Evolutionary conservation across 768 basidiomycete species (phyloP).

Genomic region (Amanita exitialis): DNA sequence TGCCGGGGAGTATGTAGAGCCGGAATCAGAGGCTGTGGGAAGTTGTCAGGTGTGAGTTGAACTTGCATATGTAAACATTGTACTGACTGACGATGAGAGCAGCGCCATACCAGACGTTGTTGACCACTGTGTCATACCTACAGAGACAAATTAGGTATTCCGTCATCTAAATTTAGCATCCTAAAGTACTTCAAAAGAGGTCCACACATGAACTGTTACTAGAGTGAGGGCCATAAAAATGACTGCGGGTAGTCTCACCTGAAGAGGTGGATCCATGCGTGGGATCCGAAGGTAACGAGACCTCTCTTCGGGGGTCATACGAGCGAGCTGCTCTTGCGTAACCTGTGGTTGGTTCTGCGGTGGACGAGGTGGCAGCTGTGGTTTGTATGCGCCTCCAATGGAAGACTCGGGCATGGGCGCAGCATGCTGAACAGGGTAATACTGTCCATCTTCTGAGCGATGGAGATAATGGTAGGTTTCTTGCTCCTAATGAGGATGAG

Average conservation of each 20-base stretch:
- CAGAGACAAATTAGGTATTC: slow-evolving; percentile 1
- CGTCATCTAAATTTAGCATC: not conserved
- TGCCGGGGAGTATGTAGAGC: slow-evolving; percentile 68
- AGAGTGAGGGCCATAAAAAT: not conserved
- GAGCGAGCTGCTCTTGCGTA: slow-evolving; percentile 25
- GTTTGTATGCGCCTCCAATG: slow-evolving; percentile 44
- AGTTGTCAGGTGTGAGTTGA: not conserved
- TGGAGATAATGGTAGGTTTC: slow-evolving; percentile 18
- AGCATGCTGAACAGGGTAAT: slow-evolving; percentile 45
- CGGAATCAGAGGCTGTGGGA: slow-evolving; percentile 58
- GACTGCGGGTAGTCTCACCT: slow-evolving; percentile 23
- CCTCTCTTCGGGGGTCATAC: slow-evolving; percentile 53
- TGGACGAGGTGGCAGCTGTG: slow-evolving; percentile 30
- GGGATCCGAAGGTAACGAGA: slow-evolving; percentile 47
- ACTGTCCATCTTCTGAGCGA: slow-evolving; percentile 33
- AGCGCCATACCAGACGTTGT: slow-evolving; percentile 80
- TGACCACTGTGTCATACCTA: slow-evolving; percentile 82
- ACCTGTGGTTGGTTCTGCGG: not conserved
- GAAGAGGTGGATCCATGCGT: slow-evolving; percentile 74
- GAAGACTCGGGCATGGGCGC: slow-evolving; percentile 52
- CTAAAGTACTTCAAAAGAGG: slow-evolving; percentile 52
- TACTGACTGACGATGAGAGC: slow-evolving; percentile 81
- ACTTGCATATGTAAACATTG: not conserved
- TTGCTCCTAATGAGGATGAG: slow-evolving; percentile 19
- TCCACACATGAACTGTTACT: slow-evolving; percentile 78